Percentiles rank a stretch among this genome's conserved stretches.
Evolutionary conservation across 2,329 filamentous ascomycete species (phyloP).

Genomic region (Pseudopyricularia javanii): DNA sequence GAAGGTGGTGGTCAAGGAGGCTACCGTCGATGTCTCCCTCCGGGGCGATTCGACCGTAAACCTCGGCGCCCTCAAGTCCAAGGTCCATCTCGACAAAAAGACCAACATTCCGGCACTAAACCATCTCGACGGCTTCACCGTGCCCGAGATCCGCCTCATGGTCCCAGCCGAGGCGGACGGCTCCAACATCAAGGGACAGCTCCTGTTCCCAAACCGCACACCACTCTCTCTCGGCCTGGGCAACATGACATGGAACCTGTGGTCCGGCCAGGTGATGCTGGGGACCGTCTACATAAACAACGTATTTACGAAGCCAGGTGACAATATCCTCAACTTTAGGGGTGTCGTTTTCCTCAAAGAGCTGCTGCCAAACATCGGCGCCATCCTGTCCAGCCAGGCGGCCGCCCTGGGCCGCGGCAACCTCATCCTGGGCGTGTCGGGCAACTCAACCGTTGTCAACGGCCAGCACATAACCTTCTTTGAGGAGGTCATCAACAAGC

Average conservation of each 20-base stretch:
- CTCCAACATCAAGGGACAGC: slow-evolving; percentile 26
- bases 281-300: slow-evolving; percentile 25
- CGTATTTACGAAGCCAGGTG: slow-evolving; percentile 25
- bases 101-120: slow-evolving; percentile 25
- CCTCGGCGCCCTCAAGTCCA: slow-evolving; percentile 25
- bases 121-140: slow-evolving; percentile 23
- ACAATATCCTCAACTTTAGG: slow-evolving; percentile 26
- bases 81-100: slow-evolving; percentile 25
- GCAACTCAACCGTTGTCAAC: slow-evolving; percentile 26
- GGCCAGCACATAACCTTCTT: slow-evolving; percentile 29
- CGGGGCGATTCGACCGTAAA: slow-evolving; percentile 22
- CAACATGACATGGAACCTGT: slow-evolving; percentile 31
- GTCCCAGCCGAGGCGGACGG: slow-evolving; percentile 22
- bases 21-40: slow-evolving; percentile 21
- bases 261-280: slow-evolving; percentile 24
- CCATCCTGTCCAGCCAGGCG: slow-evolving; percentile 24
- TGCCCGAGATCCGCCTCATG: slow-evolving; percentile 21
- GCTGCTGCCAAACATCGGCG: slow-evolving; percentile 26
- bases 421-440: slow-evolving; percentile 26
- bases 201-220: slow-evolving; percentile 32
- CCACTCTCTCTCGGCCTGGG: slow-evolving; percentile 29
- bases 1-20: slow-evolving; percentile 23
- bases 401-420: slow-evolving; percentile 22
- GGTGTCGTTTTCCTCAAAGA: slow-evolving; percentile 27
- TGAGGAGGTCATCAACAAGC: slow-evolving; percentile 28